Conservation (phyloP, 805 yeast genomes). For the Myxozyma geophila region DNA sequence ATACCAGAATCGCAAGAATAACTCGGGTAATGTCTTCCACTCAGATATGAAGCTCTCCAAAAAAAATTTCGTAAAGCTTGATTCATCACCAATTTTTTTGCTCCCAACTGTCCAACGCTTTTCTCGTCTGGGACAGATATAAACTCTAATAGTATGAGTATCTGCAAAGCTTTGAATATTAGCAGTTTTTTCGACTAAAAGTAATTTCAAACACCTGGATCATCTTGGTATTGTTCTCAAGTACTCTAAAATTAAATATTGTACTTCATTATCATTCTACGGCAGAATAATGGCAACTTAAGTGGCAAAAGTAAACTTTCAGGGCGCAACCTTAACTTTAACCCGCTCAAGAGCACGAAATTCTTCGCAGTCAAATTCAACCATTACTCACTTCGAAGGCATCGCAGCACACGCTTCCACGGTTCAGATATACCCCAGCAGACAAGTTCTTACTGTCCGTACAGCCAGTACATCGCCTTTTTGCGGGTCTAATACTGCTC, state of each 20-base stretch:
- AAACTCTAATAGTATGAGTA: not conserved
- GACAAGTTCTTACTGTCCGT: too few relatives aligned
- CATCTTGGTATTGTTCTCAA: too few relatives aligned
- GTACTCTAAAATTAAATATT: too few relatives aligned
- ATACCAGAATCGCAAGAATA: not conserved
- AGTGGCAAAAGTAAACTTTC: not conserved
- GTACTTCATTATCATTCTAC: too few relatives aligned
- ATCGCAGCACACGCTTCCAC: not conserved
- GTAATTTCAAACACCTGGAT: too few relatives aligned
- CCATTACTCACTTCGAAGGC: not conserved
- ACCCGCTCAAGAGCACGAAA: not conserved
- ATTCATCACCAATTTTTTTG: slow-evolving; percentile 11
- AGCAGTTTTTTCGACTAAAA: too few relatives aligned
- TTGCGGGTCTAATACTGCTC: not conserved
- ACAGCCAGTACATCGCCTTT: not conserved
- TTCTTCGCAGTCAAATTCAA: not conserved
- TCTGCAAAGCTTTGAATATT: too few relatives aligned
- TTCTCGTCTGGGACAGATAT: slow-evolving; percentile 11
- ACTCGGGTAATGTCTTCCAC: not conserved
- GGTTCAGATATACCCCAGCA: too few relatives aligned
- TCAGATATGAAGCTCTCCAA: not conserved
- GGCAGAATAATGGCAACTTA: too few relatives aligned
- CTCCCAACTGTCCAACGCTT: slow-evolving; percentile 30
- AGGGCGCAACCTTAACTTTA: not conserved
- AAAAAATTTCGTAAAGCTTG: not conserved